phyloP scores from a whole-genome alignment of 306 rosid genomes.

The Gynostemma pentaphyllum region DNA sequence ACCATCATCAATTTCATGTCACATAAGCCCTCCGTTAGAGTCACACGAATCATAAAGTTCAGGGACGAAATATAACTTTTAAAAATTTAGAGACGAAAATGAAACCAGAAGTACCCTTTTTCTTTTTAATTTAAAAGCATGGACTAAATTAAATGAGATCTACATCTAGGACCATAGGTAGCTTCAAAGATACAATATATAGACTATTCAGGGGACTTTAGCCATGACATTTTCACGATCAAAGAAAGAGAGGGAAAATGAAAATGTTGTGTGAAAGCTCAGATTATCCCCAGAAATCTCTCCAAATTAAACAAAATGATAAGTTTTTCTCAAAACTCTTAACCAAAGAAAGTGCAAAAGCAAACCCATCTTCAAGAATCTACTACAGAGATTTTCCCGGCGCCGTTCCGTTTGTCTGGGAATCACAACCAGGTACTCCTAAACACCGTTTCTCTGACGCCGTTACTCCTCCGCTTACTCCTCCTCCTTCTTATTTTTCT shows the following conservation, averaged over 20 bases:
- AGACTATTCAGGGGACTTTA: too few relatives aligned
- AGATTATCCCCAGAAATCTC: constrained; percentile 28
- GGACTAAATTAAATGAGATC: too few relatives aligned
- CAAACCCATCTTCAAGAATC: constrained; percentile 51
- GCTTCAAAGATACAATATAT: too few relatives aligned
- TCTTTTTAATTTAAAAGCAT: too few relatives aligned
- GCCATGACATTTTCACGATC: too few relatives aligned
- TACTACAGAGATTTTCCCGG: constrained; percentile 35
- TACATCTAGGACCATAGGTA: too few relatives aligned
- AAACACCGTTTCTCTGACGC: constrained; percentile 34
- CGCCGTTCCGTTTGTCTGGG: constrained; percentile 72
- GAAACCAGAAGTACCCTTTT: too few relatives aligned
- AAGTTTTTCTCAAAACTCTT: constrained; percentile 54
- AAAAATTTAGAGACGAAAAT: too few relatives aligned
- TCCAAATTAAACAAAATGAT: constrained; percentile 45
- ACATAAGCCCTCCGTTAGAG: too few relatives aligned
- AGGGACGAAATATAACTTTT: too few relatives aligned
- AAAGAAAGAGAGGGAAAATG: not conserved
- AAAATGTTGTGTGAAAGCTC: constrained; percentile 28
- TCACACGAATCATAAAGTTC: too few relatives aligned
- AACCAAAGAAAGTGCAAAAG: constrained; percentile 48
- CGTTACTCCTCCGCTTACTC: constrained; percentile 70
- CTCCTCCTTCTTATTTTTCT: constrained; percentile 66
- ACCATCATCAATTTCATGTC: too few relatives aligned
- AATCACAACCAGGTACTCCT: constrained; percentile 91